Conservation (phyloP, 2,329 filamentous ascomycete genomes). For the Fusarium irregulare region DNA sequence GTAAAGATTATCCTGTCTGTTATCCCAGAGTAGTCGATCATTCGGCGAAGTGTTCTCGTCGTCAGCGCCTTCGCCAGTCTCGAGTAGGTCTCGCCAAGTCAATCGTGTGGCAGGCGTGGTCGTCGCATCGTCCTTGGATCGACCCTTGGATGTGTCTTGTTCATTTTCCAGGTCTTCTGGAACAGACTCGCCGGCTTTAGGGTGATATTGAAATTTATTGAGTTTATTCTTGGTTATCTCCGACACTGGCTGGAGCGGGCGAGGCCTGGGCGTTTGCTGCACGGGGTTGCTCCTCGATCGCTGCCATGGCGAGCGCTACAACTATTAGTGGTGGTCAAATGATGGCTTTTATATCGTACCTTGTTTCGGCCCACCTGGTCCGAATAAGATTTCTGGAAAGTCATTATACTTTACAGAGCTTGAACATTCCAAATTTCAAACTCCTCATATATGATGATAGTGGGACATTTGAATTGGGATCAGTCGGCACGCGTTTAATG, state of each 20-base stretch:
- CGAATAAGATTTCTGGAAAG: conserved; percentile 58
- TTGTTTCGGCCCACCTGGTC: conserved; percentile 50
- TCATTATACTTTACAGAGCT: conserved; percentile 47
- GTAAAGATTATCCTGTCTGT: conserved; percentile 57
- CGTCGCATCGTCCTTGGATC: conserved; percentile 39
- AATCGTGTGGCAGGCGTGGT: conserved; percentile 64
- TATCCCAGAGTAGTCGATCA: conserved; percentile 72
- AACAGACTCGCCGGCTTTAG: conserved; percentile 31
- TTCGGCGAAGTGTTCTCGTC: conserved; percentile 66
- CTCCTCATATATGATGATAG: conserved; percentile 31
- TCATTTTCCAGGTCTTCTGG: conserved; percentile 33
- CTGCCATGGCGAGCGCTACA: conserved; percentile 62
- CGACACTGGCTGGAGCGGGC: conserved; percentile 63
- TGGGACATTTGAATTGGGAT: conserved; percentile 27
- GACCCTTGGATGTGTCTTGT: conserved; percentile 4
- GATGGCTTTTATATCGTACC: conserved; percentile 42
- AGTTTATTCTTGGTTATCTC: conserved; percentile 71
- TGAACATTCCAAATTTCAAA: conserved; percentile 28
- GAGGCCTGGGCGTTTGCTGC: conserved; percentile 51
- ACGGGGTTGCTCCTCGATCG: conserved; percentile 65
- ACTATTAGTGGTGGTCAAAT: conserved; percentile 16
- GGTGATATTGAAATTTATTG: conserved; percentile 63
- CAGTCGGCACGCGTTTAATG: conserved; percentile 45
- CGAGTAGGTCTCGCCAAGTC: conserved; percentile 69
- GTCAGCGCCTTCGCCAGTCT: conserved; percentile 55